These are phyloP conservation scores for Capronia coronata DNA, from an alignment of 2,329 filamentous ascomycete genomes.

Conservation along the genomic window DNA sequence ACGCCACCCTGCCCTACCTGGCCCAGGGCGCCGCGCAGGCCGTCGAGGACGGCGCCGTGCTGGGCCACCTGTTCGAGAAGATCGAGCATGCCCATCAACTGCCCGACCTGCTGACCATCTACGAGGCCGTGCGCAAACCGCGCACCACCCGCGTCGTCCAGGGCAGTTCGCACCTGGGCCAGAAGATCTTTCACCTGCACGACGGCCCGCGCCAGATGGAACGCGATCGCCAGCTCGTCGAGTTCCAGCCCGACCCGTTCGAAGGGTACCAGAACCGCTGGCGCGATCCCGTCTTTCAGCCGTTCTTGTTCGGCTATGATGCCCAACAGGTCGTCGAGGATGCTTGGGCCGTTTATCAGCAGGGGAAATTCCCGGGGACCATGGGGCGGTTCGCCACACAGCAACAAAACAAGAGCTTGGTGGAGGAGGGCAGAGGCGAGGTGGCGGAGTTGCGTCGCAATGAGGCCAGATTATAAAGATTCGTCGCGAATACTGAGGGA, in stretches of 20 bases:
- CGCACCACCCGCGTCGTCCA: slow-evolving; percentile 38
- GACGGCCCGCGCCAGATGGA: slow-evolving; percentile 38
- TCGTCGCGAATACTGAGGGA: too few relatives aligned
- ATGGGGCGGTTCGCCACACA: slow-evolving; percentile 5
- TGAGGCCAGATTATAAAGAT: neutral
- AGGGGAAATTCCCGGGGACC: slow-evolving; percentile 11
- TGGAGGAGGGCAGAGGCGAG: too few relatives aligned
- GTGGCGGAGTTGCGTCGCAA: neutral
- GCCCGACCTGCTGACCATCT: slow-evolving; percentile 34
- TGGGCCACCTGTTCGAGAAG: slow-evolving; percentile 33
- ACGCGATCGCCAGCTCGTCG: slow-evolving; percentile 34
- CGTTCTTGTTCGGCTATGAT: slow-evolving; percentile 21
- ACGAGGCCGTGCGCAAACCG: slow-evolving; percentile 36
- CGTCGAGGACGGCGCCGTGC: slow-evolving; percentile 32
- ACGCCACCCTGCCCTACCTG: slow-evolving; percentile 41
- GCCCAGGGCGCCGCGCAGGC: slow-evolving; percentile 33
- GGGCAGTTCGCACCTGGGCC: slow-evolving; percentile 32
- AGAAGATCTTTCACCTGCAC: slow-evolving; percentile 35
- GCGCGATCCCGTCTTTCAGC: slow-evolving; percentile 19
- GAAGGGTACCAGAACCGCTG: slow-evolving; percentile 18
- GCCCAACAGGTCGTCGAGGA: slow-evolving; percentile 10
- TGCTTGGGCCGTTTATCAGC: slow-evolving; percentile 9
- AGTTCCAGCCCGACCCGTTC: slow-evolving; percentile 6
- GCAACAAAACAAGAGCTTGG: too few relatives aligned
- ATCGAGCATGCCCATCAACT: slow-evolving; percentile 29